These are phyloP conservation scores for Heliamphora pulchella DNA, from an alignment of 179 eudicot genomes.

Conservation along the genomic window DNA sequence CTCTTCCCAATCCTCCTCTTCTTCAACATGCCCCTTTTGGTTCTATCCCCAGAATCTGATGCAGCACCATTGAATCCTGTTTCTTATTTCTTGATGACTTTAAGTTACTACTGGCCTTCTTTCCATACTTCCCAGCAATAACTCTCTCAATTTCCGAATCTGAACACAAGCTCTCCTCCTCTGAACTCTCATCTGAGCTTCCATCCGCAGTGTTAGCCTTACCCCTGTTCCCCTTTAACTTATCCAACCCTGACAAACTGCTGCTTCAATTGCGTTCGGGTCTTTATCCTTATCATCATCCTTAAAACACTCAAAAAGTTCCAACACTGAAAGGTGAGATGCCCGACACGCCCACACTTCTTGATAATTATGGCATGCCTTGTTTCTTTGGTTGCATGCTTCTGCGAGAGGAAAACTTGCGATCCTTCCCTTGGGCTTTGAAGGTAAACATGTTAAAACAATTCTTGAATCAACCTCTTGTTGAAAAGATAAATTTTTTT, in stretches of 20 bases:
- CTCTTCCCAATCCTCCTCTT: conserved; percentile 57
- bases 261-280: conserved; percentile 48
- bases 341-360: conserved; percentile 94
- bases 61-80: conserved; percentile 38
- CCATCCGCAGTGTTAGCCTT: conserved; percentile 39
- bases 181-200: conserved; percentile 55
- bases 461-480: not conserved
- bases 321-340: conserved; percentile 83
- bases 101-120: conserved; percentile 34
- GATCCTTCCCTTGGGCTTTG: conserved; percentile 85
- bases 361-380: conserved; percentile 97
- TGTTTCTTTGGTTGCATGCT: conserved; percentile 90
- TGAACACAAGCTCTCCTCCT: conserved; percentile 70
- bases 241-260: conserved; percentile 63
- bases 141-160: conserved; percentile 88
- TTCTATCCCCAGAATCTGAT: conserved; percentile 41
- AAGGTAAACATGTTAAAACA: conserved; percentile 46
- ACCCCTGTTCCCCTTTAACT: conserved; percentile 48
- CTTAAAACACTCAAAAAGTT: conserved; percentile 78
- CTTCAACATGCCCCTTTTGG: conserved; percentile 65
- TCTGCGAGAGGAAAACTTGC: conserved; percentile 72
- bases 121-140: conserved; percentile 56
- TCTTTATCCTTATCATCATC: conserved; percentile 56
- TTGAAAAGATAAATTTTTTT: too few species aligned
- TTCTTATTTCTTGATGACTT: conserved; percentile 39